Evolutionary conservation across 2,329 filamentous ascomycete genomes (phyloP).

Genomic region (Elsinoe batatas): DNA sequence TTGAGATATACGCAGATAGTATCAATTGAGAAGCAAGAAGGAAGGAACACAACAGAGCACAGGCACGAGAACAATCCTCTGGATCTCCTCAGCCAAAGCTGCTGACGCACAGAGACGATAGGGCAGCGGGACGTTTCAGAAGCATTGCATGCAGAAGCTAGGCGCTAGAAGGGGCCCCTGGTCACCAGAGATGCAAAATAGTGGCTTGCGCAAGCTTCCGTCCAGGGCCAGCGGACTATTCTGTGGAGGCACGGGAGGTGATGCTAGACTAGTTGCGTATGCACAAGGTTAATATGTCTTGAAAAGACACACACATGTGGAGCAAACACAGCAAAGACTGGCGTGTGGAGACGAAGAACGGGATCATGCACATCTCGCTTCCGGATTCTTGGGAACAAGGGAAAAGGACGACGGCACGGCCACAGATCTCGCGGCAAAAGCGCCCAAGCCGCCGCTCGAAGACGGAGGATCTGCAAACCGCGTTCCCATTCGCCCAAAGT

Average conservation of each 20-base stretch:
- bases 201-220: slow-evolving; percentile 5
- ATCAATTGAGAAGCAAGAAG: neutral
- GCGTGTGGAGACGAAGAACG: neutral
- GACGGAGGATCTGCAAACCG: slow-evolving; percentile 3
- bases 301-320: neutral
- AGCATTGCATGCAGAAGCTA: slow-evolving; percentile 10
- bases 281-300: neutral
- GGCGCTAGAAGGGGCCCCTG: slow-evolving; percentile 4
- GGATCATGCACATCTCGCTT: neutral
- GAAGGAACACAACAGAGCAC: neutral
- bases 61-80: slow-evolving; percentile 1
- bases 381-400: slow-evolving; percentile 6
- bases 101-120: slow-evolving; percentile 6
- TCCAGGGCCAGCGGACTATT: neutral
- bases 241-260: too few species aligned
- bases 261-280: neutral
- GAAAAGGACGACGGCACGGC: neutral
- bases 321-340: neutral
- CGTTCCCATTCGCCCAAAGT: neutral
- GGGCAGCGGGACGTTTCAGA: slow-evolving; percentile 8
- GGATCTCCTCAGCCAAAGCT: neutral
- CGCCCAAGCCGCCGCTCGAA: neutral
- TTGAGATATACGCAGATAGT: neutral
- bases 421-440: neutral
- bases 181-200: neutral